Conservation (phyloP, 164 flowering plant species). For the Hamamelis virginiana region DNA sequence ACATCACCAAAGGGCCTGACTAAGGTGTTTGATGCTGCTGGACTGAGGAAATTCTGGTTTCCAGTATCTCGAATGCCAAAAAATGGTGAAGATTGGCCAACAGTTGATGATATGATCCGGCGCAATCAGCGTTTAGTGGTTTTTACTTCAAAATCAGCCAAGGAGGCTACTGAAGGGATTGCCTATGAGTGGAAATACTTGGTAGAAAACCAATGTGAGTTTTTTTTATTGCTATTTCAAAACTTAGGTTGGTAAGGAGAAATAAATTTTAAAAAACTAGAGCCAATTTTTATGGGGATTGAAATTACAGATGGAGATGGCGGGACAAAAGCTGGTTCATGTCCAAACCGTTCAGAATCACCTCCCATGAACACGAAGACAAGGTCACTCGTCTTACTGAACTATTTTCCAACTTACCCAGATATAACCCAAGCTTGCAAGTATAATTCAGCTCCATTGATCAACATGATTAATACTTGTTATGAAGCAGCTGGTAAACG, state of each 20-base stretch:
- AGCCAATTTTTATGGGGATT: too few relatives aligned
- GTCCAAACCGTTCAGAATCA: slow-evolving; percentile 86
- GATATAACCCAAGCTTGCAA: slow-evolving; percentile 47
- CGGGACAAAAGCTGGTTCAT: slow-evolving; percentile 70
- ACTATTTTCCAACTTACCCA: slow-evolving; percentile 63
- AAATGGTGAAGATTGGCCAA: slow-evolving; percentile 88
- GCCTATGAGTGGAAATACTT: slow-evolving; percentile 83
- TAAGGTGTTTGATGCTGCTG: slow-evolving; percentile 75
- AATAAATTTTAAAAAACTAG: background rate
- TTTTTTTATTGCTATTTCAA: background rate
- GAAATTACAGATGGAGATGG: slow-evolving; percentile 68
- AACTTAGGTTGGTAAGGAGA: background rate
- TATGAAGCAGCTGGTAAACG: slow-evolving; percentile 64
- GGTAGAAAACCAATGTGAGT: slow-evolving; percentile 95
- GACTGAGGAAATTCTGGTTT: slow-evolving; percentile 79
- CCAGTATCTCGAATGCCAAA: slow-evolving; percentile 86
- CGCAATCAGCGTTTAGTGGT: slow-evolving; percentile 82
- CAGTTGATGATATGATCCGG: slow-evolving; percentile 67
- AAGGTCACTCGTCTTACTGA: slow-evolving; percentile 63
- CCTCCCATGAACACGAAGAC: slow-evolving; percentile 58
- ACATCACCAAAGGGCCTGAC: slow-evolving; percentile 70
- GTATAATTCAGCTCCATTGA: slow-evolving; percentile 69
- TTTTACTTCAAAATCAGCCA: slow-evolving; percentile 73
- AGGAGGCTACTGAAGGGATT: slow-evolving; percentile 93
- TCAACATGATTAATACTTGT: slow-evolving; percentile 67